These are phyloP conservation scores for Alternaria atra DNA, from an alignment of 2,329 filamentous ascomycete species.

Conservation along the genomic window DNA sequence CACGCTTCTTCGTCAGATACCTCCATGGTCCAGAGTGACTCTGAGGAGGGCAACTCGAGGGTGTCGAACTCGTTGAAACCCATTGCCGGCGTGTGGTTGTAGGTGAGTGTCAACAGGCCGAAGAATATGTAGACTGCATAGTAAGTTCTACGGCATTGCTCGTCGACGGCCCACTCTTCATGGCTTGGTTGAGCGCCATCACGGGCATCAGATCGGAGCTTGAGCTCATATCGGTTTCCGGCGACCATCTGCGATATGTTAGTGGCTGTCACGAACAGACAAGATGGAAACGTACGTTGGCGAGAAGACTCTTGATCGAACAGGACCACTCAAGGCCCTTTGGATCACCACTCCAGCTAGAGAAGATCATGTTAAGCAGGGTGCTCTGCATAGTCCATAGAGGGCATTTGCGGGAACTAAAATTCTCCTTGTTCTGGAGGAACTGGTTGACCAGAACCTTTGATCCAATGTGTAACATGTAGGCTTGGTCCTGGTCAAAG, in stretches of 20 bases:
- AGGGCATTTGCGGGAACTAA: conserved; percentile 96
- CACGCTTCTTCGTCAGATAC: conserved; percentile 81
- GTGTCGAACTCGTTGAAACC: conserved; percentile 98
- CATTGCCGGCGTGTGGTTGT: conserved; percentile 97
- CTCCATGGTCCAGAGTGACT: conserved; percentile 91
- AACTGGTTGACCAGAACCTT: conserved; percentile 98
- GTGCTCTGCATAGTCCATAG: conserved; percentile 99
- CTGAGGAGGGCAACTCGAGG: conserved; percentile 88
- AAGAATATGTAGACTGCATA: conserved; percentile 99
- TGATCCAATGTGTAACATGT: conserved; percentile 95
- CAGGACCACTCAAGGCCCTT: conserved; percentile 99
- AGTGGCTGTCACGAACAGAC: background rate
- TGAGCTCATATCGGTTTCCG: conserved; percentile 94
- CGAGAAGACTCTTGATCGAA: conserved; percentile 96
- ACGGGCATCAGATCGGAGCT: conserved; percentile 88
- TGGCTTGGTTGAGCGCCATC: conserved; percentile 78
- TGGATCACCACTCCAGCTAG: conserved; percentile 97
- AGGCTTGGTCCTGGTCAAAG: conserved; percentile 96
- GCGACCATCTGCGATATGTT: conserved; percentile 75
- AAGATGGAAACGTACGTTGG: conserved; percentile 63
- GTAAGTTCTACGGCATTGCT: conserved; percentile 94
- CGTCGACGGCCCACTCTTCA: conserved; percentile 94
- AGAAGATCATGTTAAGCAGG: conserved; percentile 97
- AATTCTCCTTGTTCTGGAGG: conserved; percentile 97
- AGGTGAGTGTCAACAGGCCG: conserved; percentile 90